Evolutionary conservation across 129 eudicot genomes (phyloP), one percentile per base, ranked within the genome.

Genomic region (Flaveria linearis): DNA sequence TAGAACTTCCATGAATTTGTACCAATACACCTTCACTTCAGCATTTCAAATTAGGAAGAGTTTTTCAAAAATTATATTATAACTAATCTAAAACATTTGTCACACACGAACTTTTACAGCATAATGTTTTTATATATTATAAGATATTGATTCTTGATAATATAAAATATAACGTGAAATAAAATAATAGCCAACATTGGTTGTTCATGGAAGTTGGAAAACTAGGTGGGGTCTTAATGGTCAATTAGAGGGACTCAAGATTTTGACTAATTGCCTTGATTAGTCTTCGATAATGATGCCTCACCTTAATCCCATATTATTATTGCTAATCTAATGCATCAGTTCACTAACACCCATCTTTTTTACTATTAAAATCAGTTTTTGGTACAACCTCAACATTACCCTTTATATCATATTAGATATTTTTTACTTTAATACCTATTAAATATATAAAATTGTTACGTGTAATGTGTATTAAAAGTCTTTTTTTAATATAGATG

Each of bases 241-340:
- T 78, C 82, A 50, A 79, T 79, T 50, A 70, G 15, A 74, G 84
- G 84, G 84, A 66, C 75, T 80, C 79, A 70, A 66, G 71, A 80
- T 67, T 80, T 63, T 65, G 83, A 80, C 73, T 80, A 41, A 42
- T 39, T 80, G 83, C 74, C 73, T 72, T 76, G 74, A 36, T 67
- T 76, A 67, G 78, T 62, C 78, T 64, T 80, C 67, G 78, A 80
- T 52, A 80, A 73, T 80, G 83, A 73, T 80, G 83, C 78, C 62
- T 72, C 68, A 51, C 68, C 83, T 79, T 79, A 66, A 79, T 72
- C 74, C 74, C 79, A 42, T 73, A 73, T 80, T 72, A 65, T 65
- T 65, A 80, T 73, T 65, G 68, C 41, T 65, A 39, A 42, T 55
- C 63, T 80, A 80, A 80, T 73, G 23, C 28, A 51, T 79, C 58